A percentile compares a stretch with the other conserved stretches of the same genome.
Conservation (phyloP, 768 basidiomycete species). For the Multifurca ochricompacta region DNA sequence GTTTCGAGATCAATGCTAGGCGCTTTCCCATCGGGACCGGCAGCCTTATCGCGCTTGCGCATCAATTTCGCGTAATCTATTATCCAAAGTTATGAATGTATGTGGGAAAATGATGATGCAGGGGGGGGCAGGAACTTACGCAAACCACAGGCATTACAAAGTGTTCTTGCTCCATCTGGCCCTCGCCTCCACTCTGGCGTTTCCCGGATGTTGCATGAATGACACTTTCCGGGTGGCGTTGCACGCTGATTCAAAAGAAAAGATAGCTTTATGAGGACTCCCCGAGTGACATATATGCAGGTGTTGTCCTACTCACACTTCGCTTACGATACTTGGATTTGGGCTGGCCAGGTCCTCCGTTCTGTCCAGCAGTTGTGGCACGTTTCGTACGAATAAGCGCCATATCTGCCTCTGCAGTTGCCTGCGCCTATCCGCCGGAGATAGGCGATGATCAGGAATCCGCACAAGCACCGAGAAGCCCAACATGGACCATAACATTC, state of each 20-base stretch:
- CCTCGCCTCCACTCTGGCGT: slow-evolving; percentile 87
- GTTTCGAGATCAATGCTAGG: slow-evolving; percentile 66
- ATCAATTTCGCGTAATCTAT: slow-evolving; percentile 78
- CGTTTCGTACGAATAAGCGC: slow-evolving; percentile 76
- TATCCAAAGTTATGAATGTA: background rate
- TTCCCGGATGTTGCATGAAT: slow-evolving; percentile 81
- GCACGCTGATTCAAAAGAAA: slow-evolving; percentile 50
- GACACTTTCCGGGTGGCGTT: slow-evolving; percentile 79
- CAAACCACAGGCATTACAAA: slow-evolving; percentile 81
- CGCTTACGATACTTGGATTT: slow-evolving; percentile 82
- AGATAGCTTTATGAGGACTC: slow-evolving; percentile 11
- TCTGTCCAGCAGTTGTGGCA: slow-evolving; percentile 54
- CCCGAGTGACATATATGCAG: slow-evolving; percentile 21
- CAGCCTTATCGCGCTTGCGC: slow-evolving; percentile 65
- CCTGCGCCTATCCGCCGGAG: slow-evolving; percentile 36
- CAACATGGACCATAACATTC: slow-evolving; percentile 8
- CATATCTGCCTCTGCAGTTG: slow-evolving; percentile 79
- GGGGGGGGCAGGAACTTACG: slow-evolving; percentile 42
- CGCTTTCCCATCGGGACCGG: slow-evolving; percentile 45
- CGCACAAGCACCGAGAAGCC: slow-evolving; percentile 8
- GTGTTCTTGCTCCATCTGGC: slow-evolving; percentile 74
- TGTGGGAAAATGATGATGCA: background rate
- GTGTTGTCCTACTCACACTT: slow-evolving; percentile 51
- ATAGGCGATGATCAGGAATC: slow-evolving; percentile 19
- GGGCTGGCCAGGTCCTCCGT: slow-evolving; percentile 37